phyloP scores from a whole-genome alignment of 176 grass and related monocot genomes.

The Hsuehochloa calcarea region DNA sequence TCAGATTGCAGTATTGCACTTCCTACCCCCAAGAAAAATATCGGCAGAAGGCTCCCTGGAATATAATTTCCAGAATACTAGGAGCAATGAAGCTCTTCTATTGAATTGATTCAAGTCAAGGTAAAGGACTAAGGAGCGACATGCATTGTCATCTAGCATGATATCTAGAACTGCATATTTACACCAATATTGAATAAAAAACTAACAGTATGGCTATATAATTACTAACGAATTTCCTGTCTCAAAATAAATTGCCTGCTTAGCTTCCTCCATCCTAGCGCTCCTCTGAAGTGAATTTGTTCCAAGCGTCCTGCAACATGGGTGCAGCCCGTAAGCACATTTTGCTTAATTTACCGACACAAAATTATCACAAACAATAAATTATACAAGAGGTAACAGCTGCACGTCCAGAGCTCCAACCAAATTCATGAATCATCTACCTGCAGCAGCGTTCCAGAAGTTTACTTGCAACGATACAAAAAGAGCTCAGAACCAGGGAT shows the following conservation, averaged over 20 bases:
- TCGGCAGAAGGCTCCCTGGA: background rate
- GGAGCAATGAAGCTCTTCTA: background rate
- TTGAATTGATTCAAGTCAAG: background rate
- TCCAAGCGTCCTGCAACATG: constrained; percentile 70
- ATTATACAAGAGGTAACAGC: background rate
- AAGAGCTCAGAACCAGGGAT: background rate
- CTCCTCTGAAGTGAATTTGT: constrained; percentile 75
- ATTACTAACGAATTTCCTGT: constrained; percentile 28
- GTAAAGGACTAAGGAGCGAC: background rate
- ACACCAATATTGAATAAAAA: constrained; percentile 48
- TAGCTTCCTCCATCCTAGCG: constrained; percentile 39
- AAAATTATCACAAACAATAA: background rate
- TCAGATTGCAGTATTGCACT: too few relatives aligned
- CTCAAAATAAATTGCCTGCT: background rate
- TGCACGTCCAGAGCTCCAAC: background rate
- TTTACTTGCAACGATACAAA: background rate
- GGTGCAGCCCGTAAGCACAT: background rate
- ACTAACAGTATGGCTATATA: constrained; percentile 38
- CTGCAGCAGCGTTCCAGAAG: background rate
- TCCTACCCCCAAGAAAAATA: background rate
- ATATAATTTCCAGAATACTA: background rate
- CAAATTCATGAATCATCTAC: background rate
- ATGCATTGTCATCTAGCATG: background rate
- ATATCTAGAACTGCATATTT: constrained; percentile 41
- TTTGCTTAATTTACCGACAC: background rate